phyloP scores from a whole-genome alignment of 164 flowering plant species.

The Cinnamomum chago region DNA sequence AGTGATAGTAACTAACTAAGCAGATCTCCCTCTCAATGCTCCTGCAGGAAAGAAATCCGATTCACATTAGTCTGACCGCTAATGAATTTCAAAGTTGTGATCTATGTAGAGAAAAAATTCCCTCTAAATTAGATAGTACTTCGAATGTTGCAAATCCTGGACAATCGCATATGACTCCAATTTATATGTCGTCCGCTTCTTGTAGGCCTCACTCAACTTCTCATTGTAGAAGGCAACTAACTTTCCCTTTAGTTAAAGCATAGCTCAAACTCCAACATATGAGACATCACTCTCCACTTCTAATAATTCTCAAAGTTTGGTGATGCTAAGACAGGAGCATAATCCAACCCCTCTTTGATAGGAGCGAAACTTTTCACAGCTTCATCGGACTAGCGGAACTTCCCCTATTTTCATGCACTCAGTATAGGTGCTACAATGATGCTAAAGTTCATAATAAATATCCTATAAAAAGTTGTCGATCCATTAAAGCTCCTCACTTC shows the following conservation, averaged over 20 bases:
- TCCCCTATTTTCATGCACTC: neutral
- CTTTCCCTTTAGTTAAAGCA: neutral
- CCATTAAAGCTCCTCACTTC: neutral
- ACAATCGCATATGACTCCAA: neutral
- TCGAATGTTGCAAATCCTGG: neutral
- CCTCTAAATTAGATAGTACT: neutral
- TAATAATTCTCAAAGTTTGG: neutral
- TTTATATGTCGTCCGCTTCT: constrained; percentile 1
- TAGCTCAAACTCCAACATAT: neutral
- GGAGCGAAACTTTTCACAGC: neutral
- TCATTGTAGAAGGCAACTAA: neutral
- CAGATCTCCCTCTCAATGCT: neutral
- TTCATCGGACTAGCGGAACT: neutral
- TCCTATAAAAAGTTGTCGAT: neutral
- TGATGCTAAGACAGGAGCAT: neutral
- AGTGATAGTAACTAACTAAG: neutral
- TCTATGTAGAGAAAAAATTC: too few relatives aligned
- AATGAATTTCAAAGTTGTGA: neutral
- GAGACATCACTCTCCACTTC: neutral
- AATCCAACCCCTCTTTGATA: neutral
- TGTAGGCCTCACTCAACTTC: neutral
- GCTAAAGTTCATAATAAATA: neutral
- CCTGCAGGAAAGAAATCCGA: neutral
- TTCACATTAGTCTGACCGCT: neutral
- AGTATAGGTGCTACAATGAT: neutral